Percentiles rank a stretch among this genome's conserved stretches.
Conservation (phyloP, 1,284 basidiomycete species). For the Cystobasidiaceae sp. region DNA sequence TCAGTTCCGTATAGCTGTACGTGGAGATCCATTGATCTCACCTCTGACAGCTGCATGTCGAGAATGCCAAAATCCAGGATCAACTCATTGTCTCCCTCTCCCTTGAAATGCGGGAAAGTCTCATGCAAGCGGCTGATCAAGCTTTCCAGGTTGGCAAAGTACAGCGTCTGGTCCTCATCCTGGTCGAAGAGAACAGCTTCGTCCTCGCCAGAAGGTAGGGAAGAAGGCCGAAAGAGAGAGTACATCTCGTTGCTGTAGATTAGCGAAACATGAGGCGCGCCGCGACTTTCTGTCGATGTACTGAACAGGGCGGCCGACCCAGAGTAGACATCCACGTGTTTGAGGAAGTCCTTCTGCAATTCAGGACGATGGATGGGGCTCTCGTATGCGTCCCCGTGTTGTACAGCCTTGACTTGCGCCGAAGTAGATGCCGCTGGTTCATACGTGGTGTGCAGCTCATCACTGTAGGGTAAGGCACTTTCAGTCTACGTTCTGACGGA, state of each 20-base stretch:
- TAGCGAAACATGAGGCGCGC: slow-evolving; percentile 25
- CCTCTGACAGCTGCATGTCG: slow-evolving; percentile 28
- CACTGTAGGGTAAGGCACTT: too few relatives aligned
- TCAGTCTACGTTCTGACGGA: too few relatives aligned
- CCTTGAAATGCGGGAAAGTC: slow-evolving; percentile 16
- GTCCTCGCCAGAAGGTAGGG: slow-evolving; percentile 20
- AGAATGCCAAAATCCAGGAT: slow-evolving; percentile 29
- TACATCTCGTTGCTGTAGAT: slow-evolving; percentile 7
- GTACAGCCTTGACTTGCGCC: too few relatives aligned
- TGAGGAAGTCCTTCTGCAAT: slow-evolving; percentile 20
- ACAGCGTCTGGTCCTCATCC: slow-evolving; percentile 15
- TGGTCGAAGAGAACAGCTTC: slow-evolving; percentile 6
- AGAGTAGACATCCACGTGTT: slow-evolving; percentile 16
- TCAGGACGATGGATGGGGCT: slow-evolving; percentile 1
- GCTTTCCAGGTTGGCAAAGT: slow-evolving; percentile 8
- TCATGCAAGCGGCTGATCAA: slow-evolving; percentile 8
- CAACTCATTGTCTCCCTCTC: slow-evolving; percentile 25
- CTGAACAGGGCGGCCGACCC: neutral
- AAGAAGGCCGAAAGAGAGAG: slow-evolving; percentile 25
- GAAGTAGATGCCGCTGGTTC: too few relatives aligned
- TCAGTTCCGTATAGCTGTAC: neutral
- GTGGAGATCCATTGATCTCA: too few relatives aligned
- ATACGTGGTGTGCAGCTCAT: too few relatives aligned
- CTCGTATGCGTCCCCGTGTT: neutral
- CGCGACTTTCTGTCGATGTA: neutral